Evolutionary conservation across 257 asterid species (phyloP).

Genomic region (Forsythia viridissima): DNA sequence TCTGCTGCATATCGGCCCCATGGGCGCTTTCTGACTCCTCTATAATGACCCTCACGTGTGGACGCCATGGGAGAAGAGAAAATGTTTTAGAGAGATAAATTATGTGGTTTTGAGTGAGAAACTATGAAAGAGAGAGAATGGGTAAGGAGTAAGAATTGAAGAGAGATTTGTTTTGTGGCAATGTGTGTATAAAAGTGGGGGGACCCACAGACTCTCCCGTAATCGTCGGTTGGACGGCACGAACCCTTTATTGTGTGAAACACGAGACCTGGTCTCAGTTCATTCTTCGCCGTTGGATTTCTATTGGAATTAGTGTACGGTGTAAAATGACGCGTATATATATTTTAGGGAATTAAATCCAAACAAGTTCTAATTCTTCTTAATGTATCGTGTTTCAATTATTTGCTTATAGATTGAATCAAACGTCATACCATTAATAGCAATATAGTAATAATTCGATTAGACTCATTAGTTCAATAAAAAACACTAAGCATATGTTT

Average conservation of each 20-base stretch:
- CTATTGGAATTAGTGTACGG: too few species aligned
- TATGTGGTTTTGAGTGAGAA: constrained; percentile 9
- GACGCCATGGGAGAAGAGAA: constrained; percentile 52
- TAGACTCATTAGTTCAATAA: too few species aligned
- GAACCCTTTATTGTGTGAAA: constrained; percentile 41
- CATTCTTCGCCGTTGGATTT: too few species aligned
- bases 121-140: neutral
- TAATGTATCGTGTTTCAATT: too few species aligned
- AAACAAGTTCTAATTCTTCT: too few species aligned
- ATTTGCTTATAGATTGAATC: too few species aligned
- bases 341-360: too few species aligned
- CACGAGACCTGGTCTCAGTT: constrained; percentile 10
- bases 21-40: constrained; percentile 95
- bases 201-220: constrained; percentile 79
- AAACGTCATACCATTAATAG: too few species aligned
- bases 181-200: constrained; percentile 34
- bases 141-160: constrained; percentile 4
- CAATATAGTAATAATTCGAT: too few species aligned
- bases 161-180: constrained; percentile 20
- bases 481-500: too few species aligned
- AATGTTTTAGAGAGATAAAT: neutral
- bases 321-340: too few species aligned
- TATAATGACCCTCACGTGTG: constrained; percentile 81
- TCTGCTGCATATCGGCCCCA: constrained; percentile 99
- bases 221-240: constrained; percentile 98